Base-by-base conservation (phyloP, 208 protist species). In the Acanthamoeba rhysodes region DNA sequence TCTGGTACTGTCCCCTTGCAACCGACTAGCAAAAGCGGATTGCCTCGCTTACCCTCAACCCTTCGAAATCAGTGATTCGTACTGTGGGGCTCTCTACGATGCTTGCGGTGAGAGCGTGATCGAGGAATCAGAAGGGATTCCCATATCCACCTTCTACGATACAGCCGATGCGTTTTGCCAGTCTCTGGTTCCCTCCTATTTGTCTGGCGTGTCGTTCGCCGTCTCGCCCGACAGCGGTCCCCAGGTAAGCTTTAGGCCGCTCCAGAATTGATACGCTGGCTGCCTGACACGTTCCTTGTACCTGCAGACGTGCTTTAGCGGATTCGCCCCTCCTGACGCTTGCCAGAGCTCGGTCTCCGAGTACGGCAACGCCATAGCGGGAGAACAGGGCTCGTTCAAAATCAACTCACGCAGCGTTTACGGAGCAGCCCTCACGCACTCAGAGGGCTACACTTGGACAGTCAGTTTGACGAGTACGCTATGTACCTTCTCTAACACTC, bases 351-450 rank as follows among this genome's bases (percentile, higher is more conserved):
- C 32, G 0, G 88, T 32, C 24, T 76, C n/a, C 59, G 66, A 37
- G 4, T 55, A 53, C 32, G 4, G 32, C 18, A 27, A 32, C 34
- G 41, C 45, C 18, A 55, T 62, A 7, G 88, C 70, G 20, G 88
- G 88, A 12, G 88, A 72, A 8, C 29, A 50, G 45, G 64, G n/a
- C 34, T 48, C 34, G 59, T 94, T 94, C 53, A n/a, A 8, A 48
- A 94, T 94, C 32, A n/a, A 76, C 24, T 22, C 88, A 27, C 62
- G 88, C 27, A 94, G 88, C 70, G n/a, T 57, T 59, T 94, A 80
- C 72, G 88, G 88, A 18, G 80, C 12, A 16, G 22, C 18, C 53
- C 80, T 88, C 32, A 64, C 80, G 14, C 20, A 64, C 80, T 59
- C 80, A 10, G 6, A 62, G 5, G 80, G 50, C 80, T 88, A 88